Evolutionary conservation across 2,329 filamentous ascomycete species (phyloP), one percentile per base, ranked within the genome.

Genomic region (Emmonsiellopsis sp.): DNA sequence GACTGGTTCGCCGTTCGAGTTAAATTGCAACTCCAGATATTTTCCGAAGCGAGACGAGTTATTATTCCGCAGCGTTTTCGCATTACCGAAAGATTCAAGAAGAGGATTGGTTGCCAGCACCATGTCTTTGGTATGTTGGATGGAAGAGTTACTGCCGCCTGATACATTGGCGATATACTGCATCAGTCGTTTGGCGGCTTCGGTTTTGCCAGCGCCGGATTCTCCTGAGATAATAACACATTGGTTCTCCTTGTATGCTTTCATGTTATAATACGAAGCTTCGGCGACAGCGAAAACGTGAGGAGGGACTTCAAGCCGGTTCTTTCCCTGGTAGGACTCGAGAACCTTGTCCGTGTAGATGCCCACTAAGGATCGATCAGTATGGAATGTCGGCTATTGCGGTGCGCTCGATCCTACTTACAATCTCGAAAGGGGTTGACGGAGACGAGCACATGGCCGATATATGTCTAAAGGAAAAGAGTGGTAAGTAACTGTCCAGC

Each of bases 161-260:
- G 93, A 97, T 7, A 97, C 92, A 69, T 86, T 97, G 61, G 93
- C 93, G 70, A 98, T 97, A 74, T 98, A 98, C 74, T 98, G 93
- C 92, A 98, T 98, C 65, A 98, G 87, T 64, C 92, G 86, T 80
- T 98, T 97, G 56, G 93, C 93, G 5, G 93, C 93, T 73, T 98
- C 93, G 11, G 93, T 98, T 79, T 98, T 98, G 70, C 93, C 93
- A 35, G 93, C 93, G 68, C 93, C 93, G 2, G 93, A 97, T 74
- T 98, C 93, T 68, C 93, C 93, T 4, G 93, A 97, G 63, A 98
- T 98, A 72, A 98, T 98, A 62, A 98, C 92, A 75, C 93, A 97
- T 72, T 98, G 93, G 75, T 97, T 97, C 63, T 97, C 93, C 66
- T 89, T 89, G 79, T 98, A 98, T 46, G 91, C 92, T 72, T 97